Percentiles rank a stretch among this genome's conserved stretches.
Evolutionary conservation across 345 rosid species (phyloP).

Genomic region (Camelina sativa): DNA sequence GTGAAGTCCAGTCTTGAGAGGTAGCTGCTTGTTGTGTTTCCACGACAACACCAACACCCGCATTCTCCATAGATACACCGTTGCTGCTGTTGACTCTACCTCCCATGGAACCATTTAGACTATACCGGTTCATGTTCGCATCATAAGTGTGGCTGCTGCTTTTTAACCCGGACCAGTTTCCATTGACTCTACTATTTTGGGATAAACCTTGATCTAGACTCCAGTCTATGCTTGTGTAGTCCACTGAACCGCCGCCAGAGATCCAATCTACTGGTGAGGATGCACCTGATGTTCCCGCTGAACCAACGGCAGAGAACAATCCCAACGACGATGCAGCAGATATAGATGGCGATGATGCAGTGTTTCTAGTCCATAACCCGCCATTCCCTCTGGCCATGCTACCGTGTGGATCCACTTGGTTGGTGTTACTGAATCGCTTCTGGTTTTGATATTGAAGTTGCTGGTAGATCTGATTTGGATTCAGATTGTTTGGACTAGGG

Average conservation of each 20-base stretch:
- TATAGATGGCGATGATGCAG: constrained; percentile 55
- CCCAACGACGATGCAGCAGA: constrained; percentile 86
- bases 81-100: constrained; percentile 46
- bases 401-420: constrained; percentile 50
- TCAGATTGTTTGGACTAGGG: constrained; percentile 48
- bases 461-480: constrained; percentile 57
- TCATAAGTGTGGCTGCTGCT: constrained; percentile 46
- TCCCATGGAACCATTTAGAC: constrained; percentile 53
- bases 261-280: constrained; percentile 79
- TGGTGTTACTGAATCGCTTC: constrained; percentile 54
- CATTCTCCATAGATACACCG: constrained; percentile 49
- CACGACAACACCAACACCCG: constrained; percentile 34
- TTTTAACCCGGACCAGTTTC: constrained; percentile 52
- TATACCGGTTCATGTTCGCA: constrained; percentile 44
- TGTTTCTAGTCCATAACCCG: constrained; percentile 56
- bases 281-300: constrained; percentile 60
- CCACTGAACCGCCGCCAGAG: constrained; percentile 63
- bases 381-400: constrained; percentile 54
- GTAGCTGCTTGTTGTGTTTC: constrained; percentile 55
- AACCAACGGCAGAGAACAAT: constrained; percentile 69
- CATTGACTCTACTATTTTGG: constrained; percentile 49
- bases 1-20: constrained; percentile 84
- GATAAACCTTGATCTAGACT: constrained; percentile 62
- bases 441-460: constrained; percentile 65
- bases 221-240: constrained; percentile 83